A percentile compares a stretch with the other conserved stretches of the same genome.
Conservation (phyloP, 257 asterid genomes). For the Lithospermum erythrorhizon region DNA sequence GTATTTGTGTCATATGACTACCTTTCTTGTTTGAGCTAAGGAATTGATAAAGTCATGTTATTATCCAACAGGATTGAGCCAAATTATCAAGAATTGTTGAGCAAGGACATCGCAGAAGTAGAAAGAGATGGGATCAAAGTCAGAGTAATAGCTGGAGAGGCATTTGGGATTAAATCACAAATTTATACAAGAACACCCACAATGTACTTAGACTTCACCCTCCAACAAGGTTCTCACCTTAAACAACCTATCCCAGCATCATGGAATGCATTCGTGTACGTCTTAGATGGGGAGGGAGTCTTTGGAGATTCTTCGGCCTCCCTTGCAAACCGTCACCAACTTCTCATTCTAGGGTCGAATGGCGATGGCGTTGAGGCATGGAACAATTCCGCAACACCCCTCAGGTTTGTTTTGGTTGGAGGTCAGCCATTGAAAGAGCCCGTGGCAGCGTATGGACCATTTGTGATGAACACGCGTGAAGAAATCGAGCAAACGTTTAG, state of each 20-base stretch:
- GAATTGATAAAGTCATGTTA: neutral
- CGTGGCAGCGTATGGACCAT: constrained; percentile 74
- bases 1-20: too few species aligned
- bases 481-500: constrained; percentile 42
- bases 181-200: constrained; percentile 75
- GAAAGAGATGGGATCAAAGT: neutral
- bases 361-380: constrained; percentile 67
- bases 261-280: constrained; percentile 77
- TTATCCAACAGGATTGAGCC: constrained; percentile 1
- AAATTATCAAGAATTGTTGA: constrained; percentile 2
- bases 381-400: constrained; percentile 41
- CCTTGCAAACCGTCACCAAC: constrained; percentile 43
- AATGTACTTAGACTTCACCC: constrained; percentile 73
- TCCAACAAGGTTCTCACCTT: constrained; percentile 46
- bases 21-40: neutral
- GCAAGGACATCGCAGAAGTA: neutral
- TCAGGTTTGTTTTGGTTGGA: constrained; percentile 61
- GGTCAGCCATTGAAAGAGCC: constrained; percentile 89
- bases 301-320: constrained; percentile 36
- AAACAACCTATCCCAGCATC: constrained; percentile 51
- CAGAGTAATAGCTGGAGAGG: neutral
- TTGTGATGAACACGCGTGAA: constrained; percentile 73
- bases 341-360: constrained; percentile 34
- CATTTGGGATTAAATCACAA: constrained; percentile 24
- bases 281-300: constrained; percentile 70